Conservation (phyloP, 208 protist species). For the Crithidia expoeki region DNA sequence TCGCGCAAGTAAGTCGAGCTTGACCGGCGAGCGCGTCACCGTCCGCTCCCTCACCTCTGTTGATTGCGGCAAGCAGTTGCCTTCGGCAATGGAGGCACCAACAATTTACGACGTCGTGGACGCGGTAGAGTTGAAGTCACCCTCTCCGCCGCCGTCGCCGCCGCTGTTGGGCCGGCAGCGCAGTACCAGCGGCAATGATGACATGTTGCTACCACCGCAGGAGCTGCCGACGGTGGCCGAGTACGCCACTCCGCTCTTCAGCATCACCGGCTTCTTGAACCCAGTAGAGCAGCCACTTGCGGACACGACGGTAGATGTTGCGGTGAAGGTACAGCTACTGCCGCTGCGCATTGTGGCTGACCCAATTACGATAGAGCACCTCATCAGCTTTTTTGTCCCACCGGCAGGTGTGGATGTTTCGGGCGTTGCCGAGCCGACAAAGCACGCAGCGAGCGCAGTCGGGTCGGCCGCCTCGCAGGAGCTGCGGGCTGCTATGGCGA, state of each 20-base stretch:
- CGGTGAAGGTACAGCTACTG: constrained; percentile 67
- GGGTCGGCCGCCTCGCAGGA: constrained; percentile 69
- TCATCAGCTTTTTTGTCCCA: constrained; percentile 67
- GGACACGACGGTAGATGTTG: constrained; percentile 72
- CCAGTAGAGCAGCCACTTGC: constrained; percentile 68
- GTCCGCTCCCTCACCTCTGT: constrained; percentile 19
- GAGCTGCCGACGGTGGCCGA: constrained; percentile 1
- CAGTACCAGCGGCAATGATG: constrained; percentile 24
- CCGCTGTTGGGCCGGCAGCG: neutral
- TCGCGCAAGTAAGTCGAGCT: constrained; percentile 12
- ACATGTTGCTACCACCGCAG: neutral
- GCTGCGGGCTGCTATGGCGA: constrained; percentile 59
- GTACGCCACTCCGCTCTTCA: constrained; percentile 54
- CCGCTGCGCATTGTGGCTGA: constrained; percentile 81
- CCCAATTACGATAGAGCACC: constrained; percentile 54
- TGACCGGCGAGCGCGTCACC: constrained; percentile 14
- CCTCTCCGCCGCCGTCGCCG: constrained; percentile 1
- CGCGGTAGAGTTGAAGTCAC: constrained; percentile 1
- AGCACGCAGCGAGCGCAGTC: constrained; percentile 51
- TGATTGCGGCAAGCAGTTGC: constrained; percentile 23
- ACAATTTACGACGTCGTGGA: constrained; percentile 32
- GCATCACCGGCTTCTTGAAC: constrained; percentile 58
- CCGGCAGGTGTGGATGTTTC: constrained; percentile 68
- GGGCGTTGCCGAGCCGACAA: constrained; percentile 47
- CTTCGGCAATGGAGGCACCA: constrained; percentile 8